Evolutionary conservation across 345 rosid species (phyloP), one percentile per base, ranked within the genome.

Genomic region (Boechera divaricarpa): DNA sequence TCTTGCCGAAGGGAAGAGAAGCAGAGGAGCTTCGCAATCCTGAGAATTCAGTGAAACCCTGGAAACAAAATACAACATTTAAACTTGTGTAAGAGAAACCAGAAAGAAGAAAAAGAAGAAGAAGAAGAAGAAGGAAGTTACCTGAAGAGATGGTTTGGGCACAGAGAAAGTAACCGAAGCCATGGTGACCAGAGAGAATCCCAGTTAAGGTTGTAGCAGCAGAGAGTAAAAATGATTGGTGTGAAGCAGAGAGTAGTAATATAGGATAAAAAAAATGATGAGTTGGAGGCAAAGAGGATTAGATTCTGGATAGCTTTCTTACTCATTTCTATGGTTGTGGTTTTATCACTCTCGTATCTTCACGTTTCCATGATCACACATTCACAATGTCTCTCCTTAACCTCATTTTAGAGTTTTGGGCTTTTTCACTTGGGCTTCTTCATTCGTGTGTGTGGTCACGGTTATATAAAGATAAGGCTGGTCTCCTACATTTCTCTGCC

Each of bases 91-190:
- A 52, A 55, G 41, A 60, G 24, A 32, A 29, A 48, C 39, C 26
- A 53, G 15, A 28, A 28, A 28, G 29, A 28, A 21, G 24, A 21
- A 21, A 32, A 56, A 12, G 11, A 42, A 13, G 18, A 45, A 4
- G 28, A 2, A 41, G 60, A 15, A 45, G 55, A 21, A 56, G 48
- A 10, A 58, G 48, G 67, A 42, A 58, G 51, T 44, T 63, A 90
- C 98, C 91, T 87, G 95, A 67, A 87, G 86, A 81, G 94, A 68
- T 28, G 97, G 90, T 83, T 88, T 94, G 89, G 96, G 86, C 33
- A 90, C 90, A 75, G 90, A 83, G 73, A 91, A 72, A 79, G 97
- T 81, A 86, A 91, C 90, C 81, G 91, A 91, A 80, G 97, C 96
- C 96, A 92, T 92, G 63, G 77, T 55, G 68, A 66, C 66, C 2